Conservation (phyloP, 345 rosid species). For the Eucalyptus pumila region DNA sequence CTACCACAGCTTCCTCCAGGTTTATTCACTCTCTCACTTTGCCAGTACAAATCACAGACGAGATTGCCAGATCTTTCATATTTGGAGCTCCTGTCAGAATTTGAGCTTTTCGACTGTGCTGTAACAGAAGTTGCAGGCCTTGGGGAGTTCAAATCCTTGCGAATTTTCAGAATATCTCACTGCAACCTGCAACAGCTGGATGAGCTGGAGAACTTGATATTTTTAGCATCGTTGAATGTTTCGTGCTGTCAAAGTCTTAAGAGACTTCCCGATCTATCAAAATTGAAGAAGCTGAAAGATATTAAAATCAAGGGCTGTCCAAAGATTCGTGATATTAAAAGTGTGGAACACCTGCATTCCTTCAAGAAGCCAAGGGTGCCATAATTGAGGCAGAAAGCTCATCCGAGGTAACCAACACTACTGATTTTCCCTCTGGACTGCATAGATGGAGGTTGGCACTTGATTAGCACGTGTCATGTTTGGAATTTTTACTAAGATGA, state of each 20-base stretch:
- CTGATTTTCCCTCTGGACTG: not conserved
- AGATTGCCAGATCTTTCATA: not conserved
- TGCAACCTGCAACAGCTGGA: not conserved
- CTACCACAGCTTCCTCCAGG: not conserved
- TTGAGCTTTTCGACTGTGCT: not conserved
- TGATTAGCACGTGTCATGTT: not conserved
- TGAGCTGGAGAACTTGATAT: not conserved
- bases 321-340: not conserved
- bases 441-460: not conserved
- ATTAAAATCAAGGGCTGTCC: not conserved
- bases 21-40: not conserved
- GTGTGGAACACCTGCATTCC: not conserved
- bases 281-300: not conserved
- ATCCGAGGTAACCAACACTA: not conserved
- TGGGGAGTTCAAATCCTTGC: accelerated
- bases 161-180: not conserved
- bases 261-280: not conserved
- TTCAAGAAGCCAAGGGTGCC: not conserved
- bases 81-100: not conserved
- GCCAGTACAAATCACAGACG: accelerated
- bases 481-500: not conserved
- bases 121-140: not conserved
- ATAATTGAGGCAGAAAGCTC: not conserved
- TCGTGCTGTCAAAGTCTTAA: not conserved
- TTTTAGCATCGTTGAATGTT: too few relatives aligned